Evolutionary conservation across 371 early-diverging fungal genomes (phyloP).

Genomic region (Apophysomyces trapeziformis): DNA sequence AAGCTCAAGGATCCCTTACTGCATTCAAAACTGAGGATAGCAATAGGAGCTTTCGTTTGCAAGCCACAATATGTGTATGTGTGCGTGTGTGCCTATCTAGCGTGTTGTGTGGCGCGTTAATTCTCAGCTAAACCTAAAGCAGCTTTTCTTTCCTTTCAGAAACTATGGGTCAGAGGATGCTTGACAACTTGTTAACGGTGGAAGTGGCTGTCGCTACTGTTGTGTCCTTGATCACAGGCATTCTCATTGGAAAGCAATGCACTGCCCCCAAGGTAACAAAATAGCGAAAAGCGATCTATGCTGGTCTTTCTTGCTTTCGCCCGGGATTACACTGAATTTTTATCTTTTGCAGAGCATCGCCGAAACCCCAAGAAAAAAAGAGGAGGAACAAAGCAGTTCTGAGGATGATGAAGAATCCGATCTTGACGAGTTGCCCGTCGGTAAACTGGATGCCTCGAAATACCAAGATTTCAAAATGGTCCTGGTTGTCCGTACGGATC

Average conservation of each 20-base stretch:
- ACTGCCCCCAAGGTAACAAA: constrained; percentile 10
- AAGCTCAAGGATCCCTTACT: background rate
- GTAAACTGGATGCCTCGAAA: constrained; percentile 31
- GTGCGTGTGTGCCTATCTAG: background rate
- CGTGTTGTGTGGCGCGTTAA: background rate
- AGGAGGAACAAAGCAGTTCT: constrained; percentile 18
- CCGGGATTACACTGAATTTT: background rate
- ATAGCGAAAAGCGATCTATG: too few species aligned
- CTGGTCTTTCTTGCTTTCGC: background rate
- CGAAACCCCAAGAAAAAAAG: constrained; percentile 15
- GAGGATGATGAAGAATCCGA: constrained; percentile 39
- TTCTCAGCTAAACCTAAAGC: background rate
- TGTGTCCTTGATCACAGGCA: constrained; percentile 29
- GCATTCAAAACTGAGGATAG: too few species aligned
- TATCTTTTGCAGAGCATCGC: background rate
- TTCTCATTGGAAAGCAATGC: constrained; percentile 29
- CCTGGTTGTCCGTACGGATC: constrained; percentile 84
- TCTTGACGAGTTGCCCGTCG: constrained; percentile 38
- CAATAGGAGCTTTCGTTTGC: too few species aligned
- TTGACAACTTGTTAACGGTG: constrained; percentile 2
- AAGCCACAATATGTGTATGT: too few species aligned
- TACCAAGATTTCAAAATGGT: constrained; percentile 65
- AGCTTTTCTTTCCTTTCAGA: background rate
- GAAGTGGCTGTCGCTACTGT: constrained; percentile 26
- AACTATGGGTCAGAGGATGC: background rate